phyloP scores from a whole-genome alignment of 208 protist genomes.

The Acanthamoeba royreba region DNA sequence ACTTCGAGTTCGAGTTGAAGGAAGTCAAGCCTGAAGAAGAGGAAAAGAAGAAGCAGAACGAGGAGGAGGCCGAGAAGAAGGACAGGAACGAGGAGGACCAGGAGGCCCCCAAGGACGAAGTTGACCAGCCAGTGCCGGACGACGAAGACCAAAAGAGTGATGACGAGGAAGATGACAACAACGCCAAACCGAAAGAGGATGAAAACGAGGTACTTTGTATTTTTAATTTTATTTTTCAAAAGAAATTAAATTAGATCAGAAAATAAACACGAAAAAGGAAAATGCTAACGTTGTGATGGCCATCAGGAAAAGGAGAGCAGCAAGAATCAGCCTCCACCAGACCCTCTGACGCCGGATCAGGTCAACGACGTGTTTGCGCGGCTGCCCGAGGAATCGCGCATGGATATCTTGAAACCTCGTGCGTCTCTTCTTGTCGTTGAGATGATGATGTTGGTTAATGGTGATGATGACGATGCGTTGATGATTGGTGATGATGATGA shows the following conservation, averaged over 20 bases:
- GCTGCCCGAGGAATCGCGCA: conserved; percentile 15
- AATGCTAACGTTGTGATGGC: too few species aligned
- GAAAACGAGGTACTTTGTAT: too few species aligned
- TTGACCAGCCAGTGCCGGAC: neutral
- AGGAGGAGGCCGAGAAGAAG: neutral
- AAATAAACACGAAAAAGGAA: too few species aligned
- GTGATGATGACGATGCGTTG: too few species aligned
- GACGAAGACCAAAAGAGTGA: too few species aligned
- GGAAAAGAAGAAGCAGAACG: neutral
- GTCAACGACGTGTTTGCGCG: conserved; percentile 31
- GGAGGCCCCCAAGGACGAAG: neutral
- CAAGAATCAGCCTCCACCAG: neutral
- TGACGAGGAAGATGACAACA: neutral
- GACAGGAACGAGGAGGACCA: neutral
- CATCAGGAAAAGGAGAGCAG: neutral
- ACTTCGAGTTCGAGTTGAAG: conserved; percentile 40
- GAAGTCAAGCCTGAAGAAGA: conserved; percentile 34
- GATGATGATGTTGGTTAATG: too few species aligned
- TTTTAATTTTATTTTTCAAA: too few species aligned
- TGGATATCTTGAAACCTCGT: neutral
- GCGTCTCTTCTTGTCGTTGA: too few species aligned
- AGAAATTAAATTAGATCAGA: too few species aligned
- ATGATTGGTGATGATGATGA: too few species aligned
- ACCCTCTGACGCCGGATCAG: neutral
- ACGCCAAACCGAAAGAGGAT: too few species aligned